Base-by-base conservation (phyloP, 306 rosid species). In the Vigna mungo region DNA sequence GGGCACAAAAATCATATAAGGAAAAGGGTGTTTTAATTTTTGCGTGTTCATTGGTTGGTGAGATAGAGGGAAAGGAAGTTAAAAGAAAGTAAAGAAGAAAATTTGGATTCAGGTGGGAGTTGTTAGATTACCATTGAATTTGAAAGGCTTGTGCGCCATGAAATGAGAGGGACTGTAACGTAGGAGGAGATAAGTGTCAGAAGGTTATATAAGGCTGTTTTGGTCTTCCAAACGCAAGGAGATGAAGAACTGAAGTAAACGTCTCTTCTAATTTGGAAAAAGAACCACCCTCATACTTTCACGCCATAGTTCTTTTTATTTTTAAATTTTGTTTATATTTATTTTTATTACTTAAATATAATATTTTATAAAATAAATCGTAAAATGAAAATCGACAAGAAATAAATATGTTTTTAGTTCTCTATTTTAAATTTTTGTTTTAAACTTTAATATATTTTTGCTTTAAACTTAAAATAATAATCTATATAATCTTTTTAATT, bases 91-190 rank as follows among this genome's bases (percentile, higher is more conserved):
- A 0, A 30, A 37, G 46, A 41, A 30, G 5, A 59, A 63, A 34
- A 20, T 8, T 36, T 30, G 49, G 59, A 72, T 8, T 34, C 3
- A 51, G 52, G 1, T 9, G 54, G 44, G 65, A 55, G 41, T 32
- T 36, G 60, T 49, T 27, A 61, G 37, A 55, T 75, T 78, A 87
- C 91, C 91, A 27, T 87, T 86, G 17, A 75, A 76, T 27, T 90
- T 87, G 21, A 79, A 76, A 67, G 23, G 74, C 53, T 72, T 82
- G 25, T 14, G 71, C 21, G 86, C 91, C 94, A 89, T 89, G 79
- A 47, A 37, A 47, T 27, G 2, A 48, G 51, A 68, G 12, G 17
- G 34, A 53, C 6, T 36, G 18, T 2, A 17, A 68, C 12, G 21
- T 25, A 44, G 27, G 23, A 71, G 16, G 9, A 41, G 67, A n/a